Evolutionary conservation across 129 eudicot species (phyloP).

Genomic region (Artemisia annua): DNA sequence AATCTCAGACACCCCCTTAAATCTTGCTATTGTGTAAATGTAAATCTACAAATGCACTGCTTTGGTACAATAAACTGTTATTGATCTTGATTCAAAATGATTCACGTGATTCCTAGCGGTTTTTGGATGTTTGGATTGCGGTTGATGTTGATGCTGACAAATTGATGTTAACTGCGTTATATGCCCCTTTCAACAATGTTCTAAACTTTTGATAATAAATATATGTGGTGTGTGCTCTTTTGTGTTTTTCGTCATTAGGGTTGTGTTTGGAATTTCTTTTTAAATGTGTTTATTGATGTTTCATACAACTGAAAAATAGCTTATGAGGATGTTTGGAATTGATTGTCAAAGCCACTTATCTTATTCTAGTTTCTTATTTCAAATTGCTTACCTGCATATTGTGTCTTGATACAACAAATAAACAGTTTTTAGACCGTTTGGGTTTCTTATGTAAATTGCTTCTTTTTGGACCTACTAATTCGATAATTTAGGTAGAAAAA

Average conservation of each 20-base stretch:
- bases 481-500: too few species aligned
- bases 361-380: not conserved
- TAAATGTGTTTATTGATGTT: too few species aligned
- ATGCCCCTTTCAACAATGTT: not conserved
- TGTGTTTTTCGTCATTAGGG: not conserved
- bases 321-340: not conserved
- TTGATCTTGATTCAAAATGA: conserved; percentile 31
- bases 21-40: too few species aligned
- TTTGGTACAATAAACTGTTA: not conserved
- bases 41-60: too few species aligned
- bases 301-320: too few species aligned
- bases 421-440: not conserved
- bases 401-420: too few species aligned
- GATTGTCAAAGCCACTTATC: not conserved
- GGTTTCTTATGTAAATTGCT: not conserved
- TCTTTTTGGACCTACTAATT: too few species aligned
- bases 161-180: conserved; percentile 19
- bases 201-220: not conserved
- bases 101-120: not conserved
- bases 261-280: too few species aligned
- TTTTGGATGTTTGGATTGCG: not conserved
- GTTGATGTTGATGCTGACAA: not conserved
- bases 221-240: not conserved
- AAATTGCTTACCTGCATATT: too few species aligned
- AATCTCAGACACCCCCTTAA: too few species aligned